Conservation (phyloP, 352 stramenopile species). For the Globisporangium alternatum region DNA sequence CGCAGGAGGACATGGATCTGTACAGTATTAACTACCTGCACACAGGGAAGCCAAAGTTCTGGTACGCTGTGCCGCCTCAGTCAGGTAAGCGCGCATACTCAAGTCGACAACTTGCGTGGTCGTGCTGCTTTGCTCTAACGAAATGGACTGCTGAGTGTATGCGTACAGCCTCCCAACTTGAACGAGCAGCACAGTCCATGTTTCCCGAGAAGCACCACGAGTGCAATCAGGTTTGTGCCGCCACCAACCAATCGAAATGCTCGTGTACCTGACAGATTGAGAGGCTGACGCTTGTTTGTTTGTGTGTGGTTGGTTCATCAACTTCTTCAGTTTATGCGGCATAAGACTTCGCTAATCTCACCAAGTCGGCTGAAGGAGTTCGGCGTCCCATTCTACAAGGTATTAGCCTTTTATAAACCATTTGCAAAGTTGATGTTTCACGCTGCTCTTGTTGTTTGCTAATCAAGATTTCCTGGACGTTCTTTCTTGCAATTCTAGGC, state of each 20-base stretch:
- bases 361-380: conserved; percentile 78
- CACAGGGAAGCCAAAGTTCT: conserved; percentile 91
- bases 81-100: conserved; percentile 31
- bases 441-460: background rate
- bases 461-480: background rate
- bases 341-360: conserved; percentile 92
- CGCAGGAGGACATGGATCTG: conserved; percentile 91
- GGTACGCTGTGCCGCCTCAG: conserved; percentile 87
- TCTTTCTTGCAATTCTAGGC: conserved; percentile 25
- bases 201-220: conserved; percentile 85
- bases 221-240: conserved; percentile 59
- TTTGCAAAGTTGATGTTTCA: too few species aligned
- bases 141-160: background rate
- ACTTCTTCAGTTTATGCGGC: conserved; percentile 79
- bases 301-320: background rate
- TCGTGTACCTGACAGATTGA: background rate
- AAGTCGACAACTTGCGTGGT: background rate
- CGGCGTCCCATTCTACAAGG: conserved; percentile 77
- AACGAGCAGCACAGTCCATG: conserved; percentile 80
- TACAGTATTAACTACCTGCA: conserved; percentile 95
- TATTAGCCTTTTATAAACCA: conserved; percentile 5
- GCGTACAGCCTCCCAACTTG: conserved; percentile 56
- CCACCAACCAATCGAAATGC: too few species aligned
- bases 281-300: background rate
- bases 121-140: background rate